Percentiles rank a stretch among this genome's conserved stretches.
Evolutionary conservation across 2,329 filamentous ascomycete genomes (phyloP).

Genomic region (Neodidymelliopsis sp.): DNA sequence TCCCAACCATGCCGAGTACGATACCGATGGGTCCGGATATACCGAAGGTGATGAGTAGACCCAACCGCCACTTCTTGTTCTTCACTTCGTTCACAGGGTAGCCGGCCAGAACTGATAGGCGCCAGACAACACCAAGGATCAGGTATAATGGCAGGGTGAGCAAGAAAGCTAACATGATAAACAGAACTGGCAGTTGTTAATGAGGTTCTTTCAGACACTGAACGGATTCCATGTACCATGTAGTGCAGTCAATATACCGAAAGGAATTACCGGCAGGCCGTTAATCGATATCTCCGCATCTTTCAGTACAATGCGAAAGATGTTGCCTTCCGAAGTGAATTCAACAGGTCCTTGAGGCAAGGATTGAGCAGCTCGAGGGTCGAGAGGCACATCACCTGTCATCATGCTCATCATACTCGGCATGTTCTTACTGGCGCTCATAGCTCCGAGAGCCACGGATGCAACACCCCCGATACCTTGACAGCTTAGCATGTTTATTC

Average conservation of each 20-base stretch:
- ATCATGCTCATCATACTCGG: constrained; percentile 5
- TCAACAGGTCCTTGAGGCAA: constrained; percentile 34
- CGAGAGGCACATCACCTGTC: constrained; percentile 19
- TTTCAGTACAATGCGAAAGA: constrained; percentile 29
- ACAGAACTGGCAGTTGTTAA: constrained; percentile 22
- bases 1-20: constrained; percentile 34
- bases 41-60: constrained; percentile 28
- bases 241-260: constrained; percentile 30
- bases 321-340: constrained; percentile 35
- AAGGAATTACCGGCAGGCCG: constrained; percentile 24
- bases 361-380: constrained; percentile 23
- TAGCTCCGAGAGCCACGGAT: constrained; percentile 27
- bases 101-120: constrained; percentile 33
- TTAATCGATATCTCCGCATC: constrained; percentile 32
- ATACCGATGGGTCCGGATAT: constrained; percentile 28
- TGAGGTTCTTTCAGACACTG: background rate
- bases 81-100: constrained; percentile 33
- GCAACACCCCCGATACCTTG: constrained; percentile 38
- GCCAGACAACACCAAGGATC: constrained; percentile 33
- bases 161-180: constrained; percentile 34
- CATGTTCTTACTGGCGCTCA: constrained; percentile 23
- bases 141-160: constrained; percentile 38
- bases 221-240: constrained; percentile 31
- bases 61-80: constrained; percentile 37
- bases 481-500: constrained; percentile 32